phyloP scores from a whole-genome alignment of 2,329 filamentous ascomycete species.

The Bipolaris oryzae region DNA sequence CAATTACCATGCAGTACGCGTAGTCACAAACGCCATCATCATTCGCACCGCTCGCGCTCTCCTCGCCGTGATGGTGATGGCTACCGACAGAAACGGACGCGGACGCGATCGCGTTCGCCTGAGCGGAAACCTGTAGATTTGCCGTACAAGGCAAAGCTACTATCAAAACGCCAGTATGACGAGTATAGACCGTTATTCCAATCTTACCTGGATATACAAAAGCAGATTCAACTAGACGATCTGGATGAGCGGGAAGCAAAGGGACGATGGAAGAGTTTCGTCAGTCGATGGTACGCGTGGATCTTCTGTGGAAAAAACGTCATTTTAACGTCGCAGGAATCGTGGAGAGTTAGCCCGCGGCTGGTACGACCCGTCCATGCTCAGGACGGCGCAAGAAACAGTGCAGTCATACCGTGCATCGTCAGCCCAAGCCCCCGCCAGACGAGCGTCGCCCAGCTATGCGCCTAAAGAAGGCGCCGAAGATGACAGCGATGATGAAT shows the following conservation, averaged over 20 bases:
- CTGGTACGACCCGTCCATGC: conserved; percentile 87
- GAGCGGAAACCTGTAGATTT: conserved; percentile 49
- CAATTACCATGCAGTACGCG: conserved; percentile 22
- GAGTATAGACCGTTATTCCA: conserved; percentile 75
- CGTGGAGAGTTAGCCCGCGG: conserved; percentile 82
- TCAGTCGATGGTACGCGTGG: conserved; percentile 75
- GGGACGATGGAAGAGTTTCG: conserved; percentile 92
- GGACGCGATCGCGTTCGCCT: conserved; percentile 38
- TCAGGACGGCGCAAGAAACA: conserved; percentile 58
- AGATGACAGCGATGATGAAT: conserved; percentile 52
- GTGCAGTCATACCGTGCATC: conserved; percentile 27
- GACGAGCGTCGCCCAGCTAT: conserved; percentile 32
- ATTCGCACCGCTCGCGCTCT: conserved; percentile 45
- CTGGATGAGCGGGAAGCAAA: conserved; percentile 76
- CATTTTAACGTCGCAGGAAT: conserved; percentile 69
- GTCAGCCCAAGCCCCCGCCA: conserved; percentile 17
- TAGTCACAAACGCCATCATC: conserved; percentile 46
- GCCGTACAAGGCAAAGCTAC: conserved; percentile 68
- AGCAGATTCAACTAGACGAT: conserved; percentile 70
- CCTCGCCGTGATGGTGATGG: conserved; percentile 35
- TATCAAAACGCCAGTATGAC: conserved; percentile 72
- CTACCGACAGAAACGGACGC: conserved; percentile 29
- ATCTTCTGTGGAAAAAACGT: not conserved
- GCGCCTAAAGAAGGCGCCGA: conserved; percentile 13
- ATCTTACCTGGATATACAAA: conserved; percentile 87